Conservation (phyloP, 805 yeast genomes). For the Scheffersomyces coipomensis region DNA sequence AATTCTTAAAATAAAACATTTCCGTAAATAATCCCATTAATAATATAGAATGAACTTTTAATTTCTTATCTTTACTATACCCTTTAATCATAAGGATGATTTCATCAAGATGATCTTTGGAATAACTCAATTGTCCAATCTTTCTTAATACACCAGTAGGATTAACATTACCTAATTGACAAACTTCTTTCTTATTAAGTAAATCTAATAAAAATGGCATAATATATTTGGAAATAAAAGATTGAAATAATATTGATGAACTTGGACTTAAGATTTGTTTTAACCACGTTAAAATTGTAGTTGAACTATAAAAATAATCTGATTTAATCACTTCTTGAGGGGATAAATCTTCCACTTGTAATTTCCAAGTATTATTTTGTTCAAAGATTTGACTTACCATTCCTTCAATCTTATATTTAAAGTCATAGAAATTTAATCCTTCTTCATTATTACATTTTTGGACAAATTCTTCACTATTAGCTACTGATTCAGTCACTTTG, state of each 20-base stretch:
- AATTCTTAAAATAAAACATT: slow-evolving; percentile 66
- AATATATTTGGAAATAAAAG: slow-evolving; percentile 47
- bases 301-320: slow-evolving; percentile 59
- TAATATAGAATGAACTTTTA: slow-evolving; percentile 47
- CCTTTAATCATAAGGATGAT: slow-evolving; percentile 40
- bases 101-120: slow-evolving; percentile 14
- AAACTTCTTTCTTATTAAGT: slow-evolving; percentile 72
- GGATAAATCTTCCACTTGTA: slow-evolving; percentile 29
- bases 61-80: slow-evolving; percentile 28
- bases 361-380: slow-evolving; percentile 42
- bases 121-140: slow-evolving; percentile 44
- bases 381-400: slow-evolving; percentile 44
- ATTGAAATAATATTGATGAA: slow-evolving; percentile 51
- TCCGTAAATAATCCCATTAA: slow-evolving; percentile 70
- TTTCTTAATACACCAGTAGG: slow-evolving; percentile 47
- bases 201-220: slow-evolving; percentile 69
- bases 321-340: slow-evolving; percentile 61
- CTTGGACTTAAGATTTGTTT: slow-evolving; percentile 53
- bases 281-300: slow-evolving; percentile 65
- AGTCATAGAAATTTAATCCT: slow-evolving; percentile 32
- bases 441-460: slow-evolving; percentile 27
- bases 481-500: slow-evolving; percentile 41
- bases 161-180: slow-evolving; percentile 62
- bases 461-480: slow-evolving; percentile 39
- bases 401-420: slow-evolving; percentile 20